These are phyloP conservation scores for Fusarium lyarnte DNA, from an alignment of 2,329 filamentous ascomycete species.

Conservation along the genomic window DNA sequence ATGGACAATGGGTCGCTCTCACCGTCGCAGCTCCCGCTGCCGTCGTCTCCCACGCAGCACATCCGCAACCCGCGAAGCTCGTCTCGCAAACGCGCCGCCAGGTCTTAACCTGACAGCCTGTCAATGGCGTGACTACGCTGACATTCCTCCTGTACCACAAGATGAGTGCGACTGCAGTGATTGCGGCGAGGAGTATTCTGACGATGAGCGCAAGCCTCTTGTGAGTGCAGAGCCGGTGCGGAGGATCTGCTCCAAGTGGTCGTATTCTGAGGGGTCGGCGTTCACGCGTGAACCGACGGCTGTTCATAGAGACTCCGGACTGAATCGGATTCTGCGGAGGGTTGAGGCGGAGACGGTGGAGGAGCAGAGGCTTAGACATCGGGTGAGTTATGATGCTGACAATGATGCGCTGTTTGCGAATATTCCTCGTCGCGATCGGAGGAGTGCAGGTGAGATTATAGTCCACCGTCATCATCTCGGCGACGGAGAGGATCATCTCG, in stretches of 20 bases:
- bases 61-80: neutral
- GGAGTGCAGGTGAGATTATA: constrained; percentile 19
- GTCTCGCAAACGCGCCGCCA: constrained; percentile 5
- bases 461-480: constrained; percentile 3
- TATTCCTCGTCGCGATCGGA: constrained; percentile 15
- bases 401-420: constrained; percentile 28
- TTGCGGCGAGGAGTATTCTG: neutral
- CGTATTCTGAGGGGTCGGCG: neutral
- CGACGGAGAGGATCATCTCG: neutral
- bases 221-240: neutral
- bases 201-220: neutral
- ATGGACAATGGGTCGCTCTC: neutral
- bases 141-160: neutral
- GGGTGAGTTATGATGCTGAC: constrained; percentile 25
- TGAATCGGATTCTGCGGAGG: neutral
- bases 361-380: neutral
- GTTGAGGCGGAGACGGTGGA: neutral
- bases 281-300: neutral
- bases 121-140: constrained; percentile 7
- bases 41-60: neutral
- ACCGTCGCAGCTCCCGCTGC: neutral
- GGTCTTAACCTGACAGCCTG: constrained; percentile 5
- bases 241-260: constrained; percentile 12
- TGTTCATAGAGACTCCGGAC: neutral
- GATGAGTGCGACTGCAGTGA: neutral